Conservation (phyloP, 345 rosid species). For the Eucalyptus melliodora region DNA sequence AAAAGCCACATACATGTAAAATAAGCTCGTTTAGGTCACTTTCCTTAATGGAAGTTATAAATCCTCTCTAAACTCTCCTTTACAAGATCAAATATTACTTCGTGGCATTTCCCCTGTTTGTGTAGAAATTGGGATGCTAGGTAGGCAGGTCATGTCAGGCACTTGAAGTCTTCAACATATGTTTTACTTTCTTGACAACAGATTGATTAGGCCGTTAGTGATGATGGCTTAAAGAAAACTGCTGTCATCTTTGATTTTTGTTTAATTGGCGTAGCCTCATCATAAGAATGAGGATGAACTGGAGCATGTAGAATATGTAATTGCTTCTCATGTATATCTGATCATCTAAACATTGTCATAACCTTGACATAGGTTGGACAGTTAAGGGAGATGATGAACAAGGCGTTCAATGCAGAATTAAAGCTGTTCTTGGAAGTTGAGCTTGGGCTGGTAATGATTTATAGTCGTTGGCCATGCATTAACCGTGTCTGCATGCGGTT, state of each 20-base stretch:
- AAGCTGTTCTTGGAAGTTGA: slow-evolving; percentile 89
- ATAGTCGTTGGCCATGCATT: background rate
- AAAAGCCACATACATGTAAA: background rate
- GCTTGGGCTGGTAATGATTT: slow-evolving; percentile 43
- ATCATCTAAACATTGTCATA: background rate
- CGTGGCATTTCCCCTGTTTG: background rate
- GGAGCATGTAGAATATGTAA: background rate
- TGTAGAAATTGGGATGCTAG: background rate
- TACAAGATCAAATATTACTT: background rate
- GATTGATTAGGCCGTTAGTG: background rate
- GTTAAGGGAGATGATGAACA: slow-evolving; percentile 74
- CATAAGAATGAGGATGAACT: background rate
- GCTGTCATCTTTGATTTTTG: background rate
- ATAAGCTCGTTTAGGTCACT: background rate
- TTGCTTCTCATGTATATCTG: background rate
- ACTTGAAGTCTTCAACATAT: background rate
- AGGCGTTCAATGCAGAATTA: slow-evolving; percentile 66
- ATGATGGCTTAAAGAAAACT: background rate
- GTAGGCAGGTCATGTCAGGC: background rate
- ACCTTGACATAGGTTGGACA: slow-evolving; percentile 63
- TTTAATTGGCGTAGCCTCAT: background rate
- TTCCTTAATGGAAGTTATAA: background rate
- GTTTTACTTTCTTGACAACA: background rate
- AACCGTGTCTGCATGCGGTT: background rate
- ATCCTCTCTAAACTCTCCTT: background rate